These are phyloP conservation scores for Beauveria sp. DNA, from an alignment of 2,329 filamentous ascomycete genomes.

Conservation along the genomic window DNA sequence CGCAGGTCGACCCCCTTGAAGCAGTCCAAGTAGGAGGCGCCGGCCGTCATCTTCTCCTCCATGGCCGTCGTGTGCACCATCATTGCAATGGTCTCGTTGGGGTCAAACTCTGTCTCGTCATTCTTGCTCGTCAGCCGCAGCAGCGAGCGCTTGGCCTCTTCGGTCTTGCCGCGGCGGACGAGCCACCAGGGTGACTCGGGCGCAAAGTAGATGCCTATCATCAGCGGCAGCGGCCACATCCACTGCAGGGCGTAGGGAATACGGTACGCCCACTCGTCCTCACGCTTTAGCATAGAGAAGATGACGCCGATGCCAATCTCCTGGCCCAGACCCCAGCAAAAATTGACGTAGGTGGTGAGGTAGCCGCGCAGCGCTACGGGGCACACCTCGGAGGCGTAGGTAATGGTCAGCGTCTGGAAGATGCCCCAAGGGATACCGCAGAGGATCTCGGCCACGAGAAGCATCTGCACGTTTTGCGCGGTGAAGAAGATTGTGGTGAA, in stretches of 20 bases:
- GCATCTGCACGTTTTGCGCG: conserved; percentile 48
- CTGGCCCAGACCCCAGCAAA: conserved; percentile 72
- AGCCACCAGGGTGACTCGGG: conserved; percentile 71
- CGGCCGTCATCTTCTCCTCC: conserved; percentile 66
- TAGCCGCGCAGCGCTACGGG: conserved; percentile 65
- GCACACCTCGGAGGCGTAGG: conserved; percentile 66
- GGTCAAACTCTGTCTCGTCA: conserved; percentile 64
- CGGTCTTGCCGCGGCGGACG: conserved; percentile 56
- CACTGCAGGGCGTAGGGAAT: conserved; percentile 69
- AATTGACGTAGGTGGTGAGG: conserved; percentile 67
- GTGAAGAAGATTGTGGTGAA: conserved; percentile 61
- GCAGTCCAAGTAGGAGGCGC: conserved; percentile 72
- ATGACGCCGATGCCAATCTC: conserved; percentile 68
- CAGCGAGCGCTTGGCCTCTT: conserved; percentile 59
- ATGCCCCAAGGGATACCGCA: conserved; percentile 57
- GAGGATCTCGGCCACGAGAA: conserved; percentile 55
- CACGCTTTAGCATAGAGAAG: conserved; percentile 55
- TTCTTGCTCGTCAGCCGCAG: conserved; percentile 56
- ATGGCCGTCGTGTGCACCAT: conserved; percentile 84
- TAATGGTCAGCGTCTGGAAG: conserved; percentile 51
- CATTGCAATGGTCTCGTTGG: conserved; percentile 82
- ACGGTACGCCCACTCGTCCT: conserved; percentile 61
- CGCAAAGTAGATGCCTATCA: conserved; percentile 58
- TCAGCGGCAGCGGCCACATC: conserved; percentile 67
- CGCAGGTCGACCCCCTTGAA: conserved; percentile 73